phyloP scores from a whole-genome alignment of 2,329 filamentous ascomycete genomes.

The Phaeosphaeria sp. region DNA sequence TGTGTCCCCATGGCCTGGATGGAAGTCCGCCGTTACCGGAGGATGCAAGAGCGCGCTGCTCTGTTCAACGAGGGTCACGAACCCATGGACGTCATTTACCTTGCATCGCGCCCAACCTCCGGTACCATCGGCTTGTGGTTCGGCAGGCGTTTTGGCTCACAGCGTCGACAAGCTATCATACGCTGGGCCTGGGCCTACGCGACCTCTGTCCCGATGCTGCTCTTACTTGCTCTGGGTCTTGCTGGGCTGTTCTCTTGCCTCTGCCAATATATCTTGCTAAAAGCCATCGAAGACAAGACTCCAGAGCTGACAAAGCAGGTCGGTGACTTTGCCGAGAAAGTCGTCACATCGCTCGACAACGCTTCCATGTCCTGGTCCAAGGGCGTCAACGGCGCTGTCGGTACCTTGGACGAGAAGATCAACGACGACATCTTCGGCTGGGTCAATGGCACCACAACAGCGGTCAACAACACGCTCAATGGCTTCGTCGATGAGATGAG shows the following conservation, averaged over 20 bases:
- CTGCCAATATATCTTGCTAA: constrained; percentile 82
- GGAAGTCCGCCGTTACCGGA: constrained; percentile 79
- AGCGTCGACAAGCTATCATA: constrained; percentile 72
- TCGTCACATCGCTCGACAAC: constrained; percentile 74
- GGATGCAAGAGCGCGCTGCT: constrained; percentile 72
- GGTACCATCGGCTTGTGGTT: constrained; percentile 74
- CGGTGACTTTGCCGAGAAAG: constrained; percentile 78
- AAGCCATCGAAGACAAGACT: constrained; percentile 74
- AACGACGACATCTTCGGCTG: constrained; percentile 87
- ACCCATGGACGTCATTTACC: constrained; percentile 86
- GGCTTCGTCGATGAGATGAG: constrained; percentile 80
- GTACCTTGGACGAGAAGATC: constrained; percentile 70
- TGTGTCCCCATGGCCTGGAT: constrained; percentile 81
- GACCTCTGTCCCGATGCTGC: constrained; percentile 84
- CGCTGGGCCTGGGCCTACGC: constrained; percentile 88
- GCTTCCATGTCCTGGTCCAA: constrained; percentile 79
- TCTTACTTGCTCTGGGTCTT: constrained; percentile 81
- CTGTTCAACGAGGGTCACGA: constrained; percentile 75
- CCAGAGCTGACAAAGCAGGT: constrained; percentile 78
- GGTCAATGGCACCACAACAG: constrained; percentile 81
- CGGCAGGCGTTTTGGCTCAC: constrained; percentile 68
- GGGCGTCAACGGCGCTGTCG: constrained; percentile 76
- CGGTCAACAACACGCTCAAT: constrained; percentile 86
- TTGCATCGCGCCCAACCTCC: constrained; percentile 81
- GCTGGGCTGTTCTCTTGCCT: constrained; percentile 83